Evolutionary conservation across 1,139 yeast species (phyloP).

Genomic region (Kluyveromyces sp.): DNA sequence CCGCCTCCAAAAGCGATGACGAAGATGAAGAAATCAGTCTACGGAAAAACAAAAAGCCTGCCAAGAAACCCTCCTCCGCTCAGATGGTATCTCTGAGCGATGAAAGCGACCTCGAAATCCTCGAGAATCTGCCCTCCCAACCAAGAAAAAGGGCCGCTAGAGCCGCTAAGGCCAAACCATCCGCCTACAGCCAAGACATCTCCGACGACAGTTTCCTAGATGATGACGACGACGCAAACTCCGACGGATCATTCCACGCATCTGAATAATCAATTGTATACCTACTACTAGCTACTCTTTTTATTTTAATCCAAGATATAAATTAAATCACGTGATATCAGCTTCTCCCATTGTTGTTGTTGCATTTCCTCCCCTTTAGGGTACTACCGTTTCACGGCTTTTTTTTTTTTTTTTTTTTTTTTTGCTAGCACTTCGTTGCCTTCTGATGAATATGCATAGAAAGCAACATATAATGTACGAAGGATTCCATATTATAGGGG

Average conservation of each 20-base stretch:
- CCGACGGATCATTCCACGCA: constrained; percentile 23
- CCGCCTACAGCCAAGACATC: constrained; percentile 18
- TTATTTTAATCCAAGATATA: no score
- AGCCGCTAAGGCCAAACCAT: constrained; percentile 21
- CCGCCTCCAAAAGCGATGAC: constrained; percentile 1
- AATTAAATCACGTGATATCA: no score
- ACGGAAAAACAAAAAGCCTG: background rate
- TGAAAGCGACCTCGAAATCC: constrained; percentile 22
- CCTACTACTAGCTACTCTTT: background rate
- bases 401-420: no score
- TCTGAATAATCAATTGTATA: constrained; percentile 9
- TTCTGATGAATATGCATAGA: no score
- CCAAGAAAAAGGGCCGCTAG: constrained; percentile 21
- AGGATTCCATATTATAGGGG: no score
- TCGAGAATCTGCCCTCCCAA: constrained; percentile 13
- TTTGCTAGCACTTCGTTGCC: no score
- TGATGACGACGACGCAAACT: constrained; percentile 19
- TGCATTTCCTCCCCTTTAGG: no score
- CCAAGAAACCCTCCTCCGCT: background rate
- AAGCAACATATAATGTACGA: no score
- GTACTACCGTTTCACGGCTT: no score
- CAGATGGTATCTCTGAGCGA: constrained; percentile 10
- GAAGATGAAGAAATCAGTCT: constrained; percentile 1
- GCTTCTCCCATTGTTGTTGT: no score
- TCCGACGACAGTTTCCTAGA: constrained; percentile 27